phyloP scores from a whole-genome alignment of 2,329 filamentous ascomycete genomes.

The Pseudogymnoascus verrucosus region DNA sequence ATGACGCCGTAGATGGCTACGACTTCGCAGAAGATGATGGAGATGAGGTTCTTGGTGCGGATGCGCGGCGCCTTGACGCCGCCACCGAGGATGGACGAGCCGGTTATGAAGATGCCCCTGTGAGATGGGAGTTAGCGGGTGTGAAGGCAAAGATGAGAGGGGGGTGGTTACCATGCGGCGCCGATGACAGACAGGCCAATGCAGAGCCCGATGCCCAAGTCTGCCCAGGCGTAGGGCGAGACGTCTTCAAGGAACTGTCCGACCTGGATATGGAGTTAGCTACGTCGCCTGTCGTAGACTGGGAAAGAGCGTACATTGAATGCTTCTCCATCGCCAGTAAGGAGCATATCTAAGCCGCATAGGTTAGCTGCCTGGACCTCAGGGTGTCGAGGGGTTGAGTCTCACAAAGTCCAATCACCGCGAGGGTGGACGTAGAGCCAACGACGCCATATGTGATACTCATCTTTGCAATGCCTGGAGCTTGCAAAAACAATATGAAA shows the following conservation, averaged over 20 bases:
- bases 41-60: slow-evolving; percentile 98
- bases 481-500: slow-evolving; percentile 9
- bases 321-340: slow-evolving; percentile 88
- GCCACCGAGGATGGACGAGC: slow-evolving; percentile 91
- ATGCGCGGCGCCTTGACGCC: slow-evolving; percentile 96
- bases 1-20: slow-evolving; percentile 99
- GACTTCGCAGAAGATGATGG: slow-evolving; percentile 99
- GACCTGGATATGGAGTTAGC: slow-evolving; percentile 46
- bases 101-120: slow-evolving; percentile 98
- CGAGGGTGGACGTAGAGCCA: slow-evolving; percentile 58
- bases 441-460: slow-evolving; percentile 64
- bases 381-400: slow-evolving; percentile 18
- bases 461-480: slow-evolving; percentile 42
- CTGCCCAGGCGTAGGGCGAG: slow-evolving; percentile 91
- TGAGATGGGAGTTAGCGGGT: slow-evolving; percentile 12
- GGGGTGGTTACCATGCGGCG: slow-evolving; percentile 72
- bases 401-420: slow-evolving; percentile 74
- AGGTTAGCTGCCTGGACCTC: slow-evolving; percentile 19
- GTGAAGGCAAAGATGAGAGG: not conserved
- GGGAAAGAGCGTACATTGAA: slow-evolving; percentile 65
- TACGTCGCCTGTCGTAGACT: slow-evolving; percentile 7
- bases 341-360: slow-evolving; percentile 77
- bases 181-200: slow-evolving; percentile 95
- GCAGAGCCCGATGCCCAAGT: slow-evolving; percentile 82
- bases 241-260: slow-evolving; percentile 90